phyloP scores from a whole-genome alignment of 78 protist species.

The Protostelium mycophagum region DNA sequence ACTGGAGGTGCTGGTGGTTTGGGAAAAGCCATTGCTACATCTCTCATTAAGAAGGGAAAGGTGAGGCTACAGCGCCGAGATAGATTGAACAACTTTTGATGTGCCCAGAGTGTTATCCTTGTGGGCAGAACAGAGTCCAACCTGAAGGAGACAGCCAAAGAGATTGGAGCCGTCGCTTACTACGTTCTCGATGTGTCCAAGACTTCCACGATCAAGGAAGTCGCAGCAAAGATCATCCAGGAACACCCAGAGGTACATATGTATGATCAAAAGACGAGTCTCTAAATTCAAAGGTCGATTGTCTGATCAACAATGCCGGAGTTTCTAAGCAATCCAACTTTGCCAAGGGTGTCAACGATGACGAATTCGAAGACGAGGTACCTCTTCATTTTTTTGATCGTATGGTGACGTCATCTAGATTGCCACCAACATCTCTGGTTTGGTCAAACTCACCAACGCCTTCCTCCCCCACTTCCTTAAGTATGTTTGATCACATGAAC shows the following conservation, averaged over 20 bases:
- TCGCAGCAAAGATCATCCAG: not conserved
- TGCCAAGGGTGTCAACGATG: not conserved
- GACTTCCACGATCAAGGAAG: not conserved
- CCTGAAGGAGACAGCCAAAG: not conserved
- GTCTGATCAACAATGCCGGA: not conserved
- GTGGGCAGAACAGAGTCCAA: not conserved
- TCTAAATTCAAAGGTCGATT: not conserved
- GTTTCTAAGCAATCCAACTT: not conserved
- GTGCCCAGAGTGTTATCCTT: not conserved
- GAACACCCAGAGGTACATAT: not conserved
- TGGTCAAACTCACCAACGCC: not conserved
- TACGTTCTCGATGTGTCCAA: not conserved
- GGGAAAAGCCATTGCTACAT: not conserved
- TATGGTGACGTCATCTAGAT: not conserved
- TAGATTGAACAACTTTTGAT: not conserved
- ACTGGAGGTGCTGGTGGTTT: not conserved
- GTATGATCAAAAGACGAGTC: not conserved
- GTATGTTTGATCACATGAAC: not conserved
- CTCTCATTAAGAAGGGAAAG: not conserved
- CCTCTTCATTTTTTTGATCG: not conserved
- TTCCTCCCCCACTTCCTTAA: not conserved
- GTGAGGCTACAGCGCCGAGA: not conserved
- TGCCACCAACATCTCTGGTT: not conserved
- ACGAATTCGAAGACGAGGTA: not conserved
- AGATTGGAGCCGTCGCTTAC: not conserved